phyloP scores from a whole-genome alignment of 495 filamentous ascomycete species.

The Oidiodendron maius region DNA sequence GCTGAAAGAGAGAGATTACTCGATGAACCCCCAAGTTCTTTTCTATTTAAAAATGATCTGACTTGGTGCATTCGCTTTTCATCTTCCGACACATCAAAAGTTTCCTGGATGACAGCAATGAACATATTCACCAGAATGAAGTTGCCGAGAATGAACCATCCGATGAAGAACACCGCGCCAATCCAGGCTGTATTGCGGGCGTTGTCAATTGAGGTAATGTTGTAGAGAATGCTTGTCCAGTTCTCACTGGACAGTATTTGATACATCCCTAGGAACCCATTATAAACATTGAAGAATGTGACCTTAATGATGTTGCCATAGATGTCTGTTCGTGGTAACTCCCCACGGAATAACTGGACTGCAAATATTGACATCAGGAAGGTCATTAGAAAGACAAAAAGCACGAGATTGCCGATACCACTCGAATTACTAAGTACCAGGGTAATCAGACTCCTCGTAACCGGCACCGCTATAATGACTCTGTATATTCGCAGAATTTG shows the following conservation, averaged over 20 bases:
- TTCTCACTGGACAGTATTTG: constrained; percentile 96
- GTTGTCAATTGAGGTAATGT: constrained; percentile 61
- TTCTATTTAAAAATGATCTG: constrained; percentile 85
- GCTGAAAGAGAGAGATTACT: constrained; percentile 80
- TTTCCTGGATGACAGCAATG: constrained; percentile 99
- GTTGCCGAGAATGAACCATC: constrained; percentile 93
- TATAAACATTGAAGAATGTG: constrained; percentile 86
- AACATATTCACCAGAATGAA: constrained; percentile 99
- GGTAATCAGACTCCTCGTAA: constrained; percentile 78
- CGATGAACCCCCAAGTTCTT: constrained; percentile 63
- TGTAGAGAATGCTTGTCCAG: constrained; percentile 87
- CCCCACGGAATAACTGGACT: constrained; percentile 84
- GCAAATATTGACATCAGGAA: constrained; percentile 93
- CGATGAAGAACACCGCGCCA: constrained; percentile 82
- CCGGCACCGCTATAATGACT: constrained; percentile 79
- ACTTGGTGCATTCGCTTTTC: constrained; percentile 97
- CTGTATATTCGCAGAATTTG: constrained; percentile 91
- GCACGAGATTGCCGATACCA: constrained; percentile 88
- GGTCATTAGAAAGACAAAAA: constrained; percentile 93
- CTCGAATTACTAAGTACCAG: constrained; percentile 87
- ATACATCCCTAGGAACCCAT: constrained; percentile 97
- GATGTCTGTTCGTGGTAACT: constrained; percentile 58
- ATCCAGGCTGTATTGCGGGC: constrained; percentile 77
- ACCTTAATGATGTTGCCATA: constrained; percentile 52
- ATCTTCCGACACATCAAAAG: constrained; percentile 98